Evolutionary conservation across 2,329 filamentous ascomycete genomes (phyloP).

Genomic region (Epicoccum sorghinum): DNA sequence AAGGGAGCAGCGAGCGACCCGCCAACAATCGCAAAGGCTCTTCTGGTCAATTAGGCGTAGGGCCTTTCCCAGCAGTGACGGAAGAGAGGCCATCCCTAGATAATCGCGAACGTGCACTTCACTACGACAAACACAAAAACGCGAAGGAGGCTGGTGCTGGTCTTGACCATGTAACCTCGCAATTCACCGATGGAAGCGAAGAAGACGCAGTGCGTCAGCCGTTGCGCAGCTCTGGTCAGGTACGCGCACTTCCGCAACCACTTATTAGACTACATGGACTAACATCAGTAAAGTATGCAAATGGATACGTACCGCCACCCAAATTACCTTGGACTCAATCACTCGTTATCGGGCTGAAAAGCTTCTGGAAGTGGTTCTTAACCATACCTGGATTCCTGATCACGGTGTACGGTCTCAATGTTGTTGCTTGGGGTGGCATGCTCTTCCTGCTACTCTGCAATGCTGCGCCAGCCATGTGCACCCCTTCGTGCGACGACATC

Average conservation of each 20-base stretch:
- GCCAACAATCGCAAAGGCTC: conserved; percentile 18
- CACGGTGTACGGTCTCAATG: conserved; percentile 78
- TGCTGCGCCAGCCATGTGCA: conserved; percentile 74
- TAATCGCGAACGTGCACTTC: conserved; percentile 2
- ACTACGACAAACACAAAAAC: conserved; percentile 13
- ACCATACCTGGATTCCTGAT: conserved; percentile 80
- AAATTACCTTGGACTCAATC: conserved; percentile 63
- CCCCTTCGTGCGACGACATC: conserved; percentile 72
- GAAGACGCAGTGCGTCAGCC: conserved; percentile 19
- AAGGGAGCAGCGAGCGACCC: conserved; percentile 26
- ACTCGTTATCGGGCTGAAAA: conserved; percentile 61
- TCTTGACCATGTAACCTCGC: conserved; percentile 24
- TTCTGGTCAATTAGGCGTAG: conserved; percentile 23
- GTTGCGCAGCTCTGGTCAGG: conserved; percentile 23
- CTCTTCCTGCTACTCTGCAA: conserved; percentile 83
- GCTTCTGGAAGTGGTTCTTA: conserved; percentile 74
- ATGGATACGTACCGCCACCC: conserved; percentile 52
- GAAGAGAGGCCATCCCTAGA: conserved; percentile 29
- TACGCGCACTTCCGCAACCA: conserved; percentile 9
- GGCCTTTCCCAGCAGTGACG: conserved; percentile 40
- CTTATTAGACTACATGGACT: conserved; percentile 7
- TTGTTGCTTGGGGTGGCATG: conserved; percentile 92
- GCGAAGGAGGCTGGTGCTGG: conserved; percentile 13
- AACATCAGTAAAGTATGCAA: conserved; percentile 35
- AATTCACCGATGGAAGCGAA: conserved; percentile 24